These are phyloP conservation scores for Xylariales sp. DNA, from an alignment of 2,329 filamentous ascomycete genomes.

Conservation along the genomic window DNA sequence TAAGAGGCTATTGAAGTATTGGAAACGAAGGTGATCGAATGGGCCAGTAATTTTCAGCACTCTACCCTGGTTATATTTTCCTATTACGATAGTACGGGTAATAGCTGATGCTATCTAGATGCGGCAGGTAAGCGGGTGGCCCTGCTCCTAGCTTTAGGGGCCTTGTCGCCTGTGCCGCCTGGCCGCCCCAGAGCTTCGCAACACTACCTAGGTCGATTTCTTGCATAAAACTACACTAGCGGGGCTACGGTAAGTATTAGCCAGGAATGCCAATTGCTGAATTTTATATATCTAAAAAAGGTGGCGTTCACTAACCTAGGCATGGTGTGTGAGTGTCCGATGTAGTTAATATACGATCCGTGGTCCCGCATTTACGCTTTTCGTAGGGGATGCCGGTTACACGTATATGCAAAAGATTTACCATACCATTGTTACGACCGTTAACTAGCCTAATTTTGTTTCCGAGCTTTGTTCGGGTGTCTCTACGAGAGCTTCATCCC, in stretches of 20 bases:
- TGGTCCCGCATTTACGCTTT: not conserved
- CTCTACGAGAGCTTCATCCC: conserved; percentile 30
- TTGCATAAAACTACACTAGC: too few relatives aligned
- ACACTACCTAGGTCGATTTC: too few relatives aligned
- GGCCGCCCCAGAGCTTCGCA: too few relatives aligned
- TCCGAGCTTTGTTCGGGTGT: conserved; percentile 13
- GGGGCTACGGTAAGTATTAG: too few relatives aligned
- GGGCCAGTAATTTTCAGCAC: not conserved
- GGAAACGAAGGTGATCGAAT: not conserved
- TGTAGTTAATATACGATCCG: too few relatives aligned
- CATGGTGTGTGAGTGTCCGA: too few relatives aligned
- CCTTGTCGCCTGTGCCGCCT: too few relatives aligned
- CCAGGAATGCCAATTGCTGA: too few relatives aligned
- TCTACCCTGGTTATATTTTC: not conserved
- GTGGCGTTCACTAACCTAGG: too few relatives aligned
- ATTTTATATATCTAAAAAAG: too few relatives aligned
- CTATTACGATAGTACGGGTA: not conserved
- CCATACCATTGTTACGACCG: not conserved
- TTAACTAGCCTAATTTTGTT: conserved; percentile 13
- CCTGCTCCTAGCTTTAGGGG: not conserved
- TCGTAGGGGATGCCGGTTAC: not conserved
- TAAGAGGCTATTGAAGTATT: not conserved
- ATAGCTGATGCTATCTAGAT: not conserved
- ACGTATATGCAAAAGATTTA: not conserved
- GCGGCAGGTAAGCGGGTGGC: not conserved